Percentiles rank a stretch among this genome's conserved stretches.
phyloP scores from a whole-genome alignment of 768 basidiomycete genomes.

The Tricholoma saponaceum region DNA sequence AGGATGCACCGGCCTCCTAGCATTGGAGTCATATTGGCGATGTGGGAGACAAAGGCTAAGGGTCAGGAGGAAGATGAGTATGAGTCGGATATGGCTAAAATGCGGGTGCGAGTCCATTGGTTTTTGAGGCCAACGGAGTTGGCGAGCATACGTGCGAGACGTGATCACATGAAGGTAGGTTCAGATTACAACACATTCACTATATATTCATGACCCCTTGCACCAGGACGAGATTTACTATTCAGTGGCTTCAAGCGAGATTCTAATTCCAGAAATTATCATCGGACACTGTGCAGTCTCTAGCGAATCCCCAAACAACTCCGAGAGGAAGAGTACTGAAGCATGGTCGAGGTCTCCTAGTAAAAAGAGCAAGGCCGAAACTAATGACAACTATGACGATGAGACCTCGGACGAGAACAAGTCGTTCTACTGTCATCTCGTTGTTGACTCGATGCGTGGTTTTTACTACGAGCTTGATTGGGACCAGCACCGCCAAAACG shows the following conservation, averaged over 20 bases:
- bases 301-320: conserved; percentile 17
- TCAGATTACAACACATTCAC: neutral
- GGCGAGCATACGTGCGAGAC: conserved; percentile 52
- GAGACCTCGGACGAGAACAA: conserved; percentile 20
- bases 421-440: conserved; percentile 53
- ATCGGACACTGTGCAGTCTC: conserved; percentile 48
- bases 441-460: conserved; percentile 54
- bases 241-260: conserved; percentile 43
- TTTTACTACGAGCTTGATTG: conserved; percentile 62
- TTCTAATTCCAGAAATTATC: conserved; percentile 49
- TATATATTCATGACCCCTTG: neutral
- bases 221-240: conserved; percentile 75
- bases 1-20: conserved; percentile 46
- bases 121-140: conserved; percentile 67
- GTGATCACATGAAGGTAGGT: conserved; percentile 57
- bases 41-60: conserved; percentile 53
- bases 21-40: conserved; percentile 63
- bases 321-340: conserved; percentile 6
- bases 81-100: conserved; percentile 32
- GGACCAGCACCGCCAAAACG: conserved; percentile 41
- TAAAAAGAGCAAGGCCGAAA: conserved; percentile 8
- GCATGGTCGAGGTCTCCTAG: conserved; percentile 5
- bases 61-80: conserved; percentile 19
- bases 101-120: conserved; percentile 70
- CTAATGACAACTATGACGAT: conserved; percentile 15